These are phyloP conservation scores for Thermochaetoides thermophila DNA, from an alignment of 495 filamentous ascomycete genomes.

Conservation along the genomic window DNA sequence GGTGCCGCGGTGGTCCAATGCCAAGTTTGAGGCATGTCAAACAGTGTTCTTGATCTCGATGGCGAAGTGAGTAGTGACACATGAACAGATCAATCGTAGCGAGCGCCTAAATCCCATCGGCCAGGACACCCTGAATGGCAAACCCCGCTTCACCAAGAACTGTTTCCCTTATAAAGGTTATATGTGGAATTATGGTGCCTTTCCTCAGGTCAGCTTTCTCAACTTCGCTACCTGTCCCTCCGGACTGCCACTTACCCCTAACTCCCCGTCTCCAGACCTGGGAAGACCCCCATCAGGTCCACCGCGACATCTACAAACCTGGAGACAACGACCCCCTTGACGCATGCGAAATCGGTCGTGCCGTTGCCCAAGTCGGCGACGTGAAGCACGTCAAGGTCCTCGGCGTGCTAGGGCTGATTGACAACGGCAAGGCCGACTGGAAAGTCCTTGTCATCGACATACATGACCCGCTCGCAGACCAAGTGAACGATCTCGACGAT, in stretches of 20 bases:
- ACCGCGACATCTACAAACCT: conserved; percentile 1
- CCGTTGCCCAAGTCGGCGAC: conserved; percentile 3
- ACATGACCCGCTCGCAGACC: conserved; percentile 10
- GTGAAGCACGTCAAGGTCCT: conserved; percentile 16
- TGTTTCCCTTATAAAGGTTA: conserved; percentile 16
- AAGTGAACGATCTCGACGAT: conserved; percentile 16
- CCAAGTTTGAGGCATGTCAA: conserved; percentile 15
- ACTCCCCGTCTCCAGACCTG: conserved; percentile 7
- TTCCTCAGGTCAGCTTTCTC: conserved; percentile 7
- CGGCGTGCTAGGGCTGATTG: conserved; percentile 19
- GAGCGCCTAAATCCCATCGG: conserved; percentile 13
- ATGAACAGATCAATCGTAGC: conserved; percentile 8
- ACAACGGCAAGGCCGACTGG: conserved; percentile 24
- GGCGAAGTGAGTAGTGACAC: not conserved
- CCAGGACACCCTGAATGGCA: conserved; percentile 8
- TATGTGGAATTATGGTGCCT: conserved; percentile 16
- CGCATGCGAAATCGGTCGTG: conserved; percentile 8
- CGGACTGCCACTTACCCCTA: not conserved
- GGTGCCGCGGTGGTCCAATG: conserved; percentile 16
- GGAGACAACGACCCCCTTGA: conserved; percentile 19
- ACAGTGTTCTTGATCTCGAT: not conserved
- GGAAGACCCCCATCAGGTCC: conserved; percentile 8
- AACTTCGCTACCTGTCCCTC: not conserved
- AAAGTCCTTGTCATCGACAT: conserved; percentile 19
- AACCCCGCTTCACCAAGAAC: conserved; percentile 9